phyloP scores from a whole-genome alignment of 495 filamentous ascomycete species.

The Lasiosphaeriaceae sp. region DNA sequence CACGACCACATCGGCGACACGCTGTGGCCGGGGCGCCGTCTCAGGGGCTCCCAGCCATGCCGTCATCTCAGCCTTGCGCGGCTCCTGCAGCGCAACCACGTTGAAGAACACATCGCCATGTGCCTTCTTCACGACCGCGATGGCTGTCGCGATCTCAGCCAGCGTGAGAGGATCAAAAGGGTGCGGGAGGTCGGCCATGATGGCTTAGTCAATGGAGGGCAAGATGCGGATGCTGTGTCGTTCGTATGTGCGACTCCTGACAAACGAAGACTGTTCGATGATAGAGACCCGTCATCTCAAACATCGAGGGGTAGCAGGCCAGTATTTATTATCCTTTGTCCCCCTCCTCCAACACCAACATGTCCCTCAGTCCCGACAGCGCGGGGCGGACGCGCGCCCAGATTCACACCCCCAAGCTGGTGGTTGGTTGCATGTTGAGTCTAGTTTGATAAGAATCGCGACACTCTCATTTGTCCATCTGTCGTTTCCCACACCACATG shows the following conservation, averaged over 20 bases:
- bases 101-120: slow-evolving; percentile 78
- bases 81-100: slow-evolving; percentile 83
- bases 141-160: slow-evolving; percentile 72
- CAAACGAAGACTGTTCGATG: background rate
- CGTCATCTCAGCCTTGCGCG: slow-evolving; percentile 82
- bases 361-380: background rate
- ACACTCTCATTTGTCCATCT: background rate
- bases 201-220: background rate
- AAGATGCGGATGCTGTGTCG: too few species aligned
- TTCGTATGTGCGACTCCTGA: background rate
- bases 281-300: background rate
- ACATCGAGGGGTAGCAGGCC: background rate
- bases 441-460: slow-evolving; percentile 1
- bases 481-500: background rate
- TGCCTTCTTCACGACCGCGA: slow-evolving; percentile 64
- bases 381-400: background rate
- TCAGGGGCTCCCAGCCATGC: slow-evolving; percentile 69
- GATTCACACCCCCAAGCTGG: background rate
- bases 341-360: background rate
- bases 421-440: background rate
- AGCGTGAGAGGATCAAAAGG: slow-evolving; percentile 82
- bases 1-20: slow-evolving; percentile 82
- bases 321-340: background rate
- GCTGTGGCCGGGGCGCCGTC: slow-evolving; percentile 57
- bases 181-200: slow-evolving; percentile 44